Base-by-base conservation (phyloP, 768 basidiomycete species). In the Sarcodon aspratus region DNA sequence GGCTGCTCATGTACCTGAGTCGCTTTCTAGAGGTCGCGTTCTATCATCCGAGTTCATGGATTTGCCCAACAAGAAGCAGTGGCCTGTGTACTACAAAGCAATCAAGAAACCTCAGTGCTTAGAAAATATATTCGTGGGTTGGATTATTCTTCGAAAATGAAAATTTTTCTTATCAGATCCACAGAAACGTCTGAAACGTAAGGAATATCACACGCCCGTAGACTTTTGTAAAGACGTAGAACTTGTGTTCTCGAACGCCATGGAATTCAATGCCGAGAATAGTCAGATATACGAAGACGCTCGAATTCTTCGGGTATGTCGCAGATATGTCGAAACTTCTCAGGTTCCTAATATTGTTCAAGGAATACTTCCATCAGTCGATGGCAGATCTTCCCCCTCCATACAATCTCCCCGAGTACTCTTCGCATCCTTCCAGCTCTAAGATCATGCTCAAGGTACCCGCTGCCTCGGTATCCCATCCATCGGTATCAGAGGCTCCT, bases 171-270 rank as follows among this genome's bases (percentile, higher is more conserved):
- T 54, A 12, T 13, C 31, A 44, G 42, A 33, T 11, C 15, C 33
- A 31, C 55, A 97, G 93, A 83, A 81, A 77, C 79, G 77, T 45
- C 69, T 95, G 54, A 83, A 88, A 59, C 78, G 78, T 49, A 86
- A 90, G 60, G 82, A 85, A 55, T 97, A 95, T 60, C 57, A 61
- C 17, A 75, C 71, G 2, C 67, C 76, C 6, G 69, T 74, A 4
- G 82, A 85, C 21, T 95, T 94, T 58, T 82, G 84, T 40, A 78
- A 77, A 8, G 94, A 97, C 51, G 84, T 94, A 11, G 89, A 93
- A 57, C 74, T 93, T 37, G 85, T 97, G 21, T 95, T 93, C 65
- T 76, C 79, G 7, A 97, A 97, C 61, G 94, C 92, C 9, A 71
- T 89, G 61, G 66, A 75, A 50, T 97, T 93, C 67, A 97, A 97